Conservation (phyloP, 768 basidiomycete genomes). For the Mycena venus region DNA sequence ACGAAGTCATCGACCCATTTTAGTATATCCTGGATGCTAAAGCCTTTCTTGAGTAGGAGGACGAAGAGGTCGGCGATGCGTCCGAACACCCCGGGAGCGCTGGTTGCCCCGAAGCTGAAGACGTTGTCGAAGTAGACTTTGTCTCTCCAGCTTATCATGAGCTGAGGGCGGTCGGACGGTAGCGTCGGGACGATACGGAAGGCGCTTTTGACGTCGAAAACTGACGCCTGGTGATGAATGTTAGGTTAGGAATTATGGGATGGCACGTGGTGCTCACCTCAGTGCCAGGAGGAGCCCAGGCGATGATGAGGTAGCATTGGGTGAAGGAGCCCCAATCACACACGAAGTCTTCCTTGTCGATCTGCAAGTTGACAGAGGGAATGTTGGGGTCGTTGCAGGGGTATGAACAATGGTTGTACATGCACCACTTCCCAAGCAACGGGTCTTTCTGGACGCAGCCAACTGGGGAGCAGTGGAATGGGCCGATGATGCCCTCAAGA, state of each 20-base stretch:
- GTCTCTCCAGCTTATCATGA: neutral
- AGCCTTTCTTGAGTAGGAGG: conserved; percentile 8
- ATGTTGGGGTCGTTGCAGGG: neutral
- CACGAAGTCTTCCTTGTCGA: conserved; percentile 20
- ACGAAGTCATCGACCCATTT: conserved; percentile 42
- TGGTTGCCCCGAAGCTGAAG: conserved; percentile 26
- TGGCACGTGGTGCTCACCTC: too few species aligned
- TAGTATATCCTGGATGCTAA: conserved; percentile 12
- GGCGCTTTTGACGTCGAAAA: conserved; percentile 30
- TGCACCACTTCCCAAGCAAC: neutral
- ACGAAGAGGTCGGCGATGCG: conserved; percentile 32
- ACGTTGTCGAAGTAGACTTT: conserved; percentile 30
- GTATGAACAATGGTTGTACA: conserved; percentile 33
- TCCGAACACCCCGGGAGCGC: conserved; percentile 33
- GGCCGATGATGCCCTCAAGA: conserved; percentile 23
- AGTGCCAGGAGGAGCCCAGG: conserved; percentile 1
- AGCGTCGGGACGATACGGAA: conserved; percentile 8
- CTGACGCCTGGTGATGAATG: too few species aligned
- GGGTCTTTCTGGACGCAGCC: too few species aligned
- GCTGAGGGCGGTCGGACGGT: conserved; percentile 9
- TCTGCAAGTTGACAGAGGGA: conserved; percentile 22
- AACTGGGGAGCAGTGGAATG: conserved; percentile 22
- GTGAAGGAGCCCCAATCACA: conserved; percentile 38
- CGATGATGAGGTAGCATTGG: neutral
- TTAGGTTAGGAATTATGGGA: too few species aligned